These are phyloP conservation scores for Thielaviopsis musarum DNA, from an alignment of 2,329 filamentous ascomycete species.

Conservation along the genomic window DNA sequence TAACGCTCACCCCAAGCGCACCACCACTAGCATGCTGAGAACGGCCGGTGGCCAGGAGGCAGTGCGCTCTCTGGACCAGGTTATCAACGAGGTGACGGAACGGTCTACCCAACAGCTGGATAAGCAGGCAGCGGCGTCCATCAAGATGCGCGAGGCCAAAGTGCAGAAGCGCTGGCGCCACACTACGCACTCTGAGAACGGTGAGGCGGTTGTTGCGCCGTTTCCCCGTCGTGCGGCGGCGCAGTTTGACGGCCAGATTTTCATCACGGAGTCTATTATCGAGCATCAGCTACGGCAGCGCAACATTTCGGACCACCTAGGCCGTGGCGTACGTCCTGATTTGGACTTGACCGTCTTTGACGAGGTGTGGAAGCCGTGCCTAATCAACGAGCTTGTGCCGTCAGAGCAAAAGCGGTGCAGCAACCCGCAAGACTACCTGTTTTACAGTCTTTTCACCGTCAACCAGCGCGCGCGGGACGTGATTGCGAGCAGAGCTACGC, in stretches of 20 bases:
- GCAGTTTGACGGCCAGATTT: slow-evolving; percentile 24
- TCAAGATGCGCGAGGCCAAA: slow-evolving; percentile 12
- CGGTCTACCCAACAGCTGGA: slow-evolving; percentile 3
- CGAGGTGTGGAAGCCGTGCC: slow-evolving; percentile 28
- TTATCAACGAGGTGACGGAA: not conserved
- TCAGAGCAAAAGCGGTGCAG: slow-evolving; percentile 21
- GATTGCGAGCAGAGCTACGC: slow-evolving; percentile 7
- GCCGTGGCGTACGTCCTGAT: slow-evolving; percentile 23
- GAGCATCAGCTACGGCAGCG: slow-evolving; percentile 30
- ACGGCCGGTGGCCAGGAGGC: not conserved
- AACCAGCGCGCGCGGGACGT: slow-evolving; percentile 13
- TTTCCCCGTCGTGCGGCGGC: slow-evolving; percentile 26
- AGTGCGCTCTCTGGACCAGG: not conserved
- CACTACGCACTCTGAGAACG: slow-evolving; percentile 9
- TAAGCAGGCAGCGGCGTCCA: slow-evolving; percentile 12
- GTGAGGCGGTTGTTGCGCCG: slow-evolving; percentile 18
- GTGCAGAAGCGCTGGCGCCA: slow-evolving; percentile 11
- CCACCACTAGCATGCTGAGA: not conserved
- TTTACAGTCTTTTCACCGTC: slow-evolving; percentile 34
- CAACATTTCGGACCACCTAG: slow-evolving; percentile 26
- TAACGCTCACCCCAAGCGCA: not conserved
- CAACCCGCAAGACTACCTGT: slow-evolving; percentile 30
- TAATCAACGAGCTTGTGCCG: slow-evolving; percentile 15
- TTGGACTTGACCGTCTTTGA: slow-evolving; percentile 22
- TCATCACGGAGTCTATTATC: slow-evolving; percentile 27